Base-by-base conservation (phyloP, 2,329 filamentous ascomycete genomes). In the Sclerotinia spermophila region DNA sequence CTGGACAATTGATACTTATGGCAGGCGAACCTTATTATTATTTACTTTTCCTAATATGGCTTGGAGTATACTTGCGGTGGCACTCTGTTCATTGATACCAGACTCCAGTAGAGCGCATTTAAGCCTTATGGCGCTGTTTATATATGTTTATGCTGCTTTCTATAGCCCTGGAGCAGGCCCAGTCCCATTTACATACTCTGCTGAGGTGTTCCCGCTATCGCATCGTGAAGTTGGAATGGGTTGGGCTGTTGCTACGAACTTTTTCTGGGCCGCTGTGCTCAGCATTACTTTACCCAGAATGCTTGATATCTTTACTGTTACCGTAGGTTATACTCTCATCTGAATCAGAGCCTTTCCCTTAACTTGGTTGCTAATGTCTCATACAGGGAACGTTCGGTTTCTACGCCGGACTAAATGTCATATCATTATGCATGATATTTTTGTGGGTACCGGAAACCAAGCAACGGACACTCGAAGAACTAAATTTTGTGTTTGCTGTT, bases 31-130 rank as follows among this genome's bases (percentile, higher is more conserved):
- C 15, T 81, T 91, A 17, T 83, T 90, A 5, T 64, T 90, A 1
- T 90, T 90, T 79, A 90, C 88, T 3, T 90, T 90, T 77, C 88
- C 88, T 0, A 84, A 90, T 71, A 90, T 90, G 88, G 86, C 86
- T 21, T 89, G 88, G 87, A 88, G 87, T 11, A 79, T 90, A 30
- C 82, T 90, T 1, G 86, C 87, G 0, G 87, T 86, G 30, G 88
- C 86, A 7, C 83, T 90, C 59, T 87, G 84, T 75, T 87, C 86
- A 60, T 82, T 86, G 56, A 84, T 89, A 27, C 79, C 62, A 0
- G 74, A 76, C 51, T 21, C 70, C 68, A 80, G 74, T 38, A 79
- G 72, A 5, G 84, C 83, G 3, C 84, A 86, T 76, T 77, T 86
- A 15, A 86, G 80, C 0, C 78, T 87, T 0, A 84, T 90, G n/a